A percentile compares a stretch with the other conserved stretches of the same genome.
These are phyloP conservation scores for Cutaneotrichosporon cutaneum DNA, from an alignment of 1,284 basidiomycete species.

Conservation along the genomic window DNA sequence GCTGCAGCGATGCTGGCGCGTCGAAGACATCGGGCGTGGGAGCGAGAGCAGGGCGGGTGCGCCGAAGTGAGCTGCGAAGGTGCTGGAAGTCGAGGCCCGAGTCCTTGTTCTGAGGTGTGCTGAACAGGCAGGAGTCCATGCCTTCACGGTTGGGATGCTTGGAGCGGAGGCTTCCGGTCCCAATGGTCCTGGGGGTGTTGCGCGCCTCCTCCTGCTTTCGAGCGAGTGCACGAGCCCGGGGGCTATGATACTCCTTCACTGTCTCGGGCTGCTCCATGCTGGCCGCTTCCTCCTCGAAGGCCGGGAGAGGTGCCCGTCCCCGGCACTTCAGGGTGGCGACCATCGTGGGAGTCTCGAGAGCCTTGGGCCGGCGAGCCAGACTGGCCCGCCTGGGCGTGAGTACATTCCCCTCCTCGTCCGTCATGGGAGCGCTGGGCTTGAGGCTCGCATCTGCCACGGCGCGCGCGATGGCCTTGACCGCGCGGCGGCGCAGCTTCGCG, in stretches of 20 bases:
- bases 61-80: neutral
- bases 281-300: neutral
- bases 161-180: neutral
- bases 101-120: neutral
- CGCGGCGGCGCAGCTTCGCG: neutral
- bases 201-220: neutral
- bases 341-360: neutral
- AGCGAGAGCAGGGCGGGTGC: neutral
- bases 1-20: neutral
- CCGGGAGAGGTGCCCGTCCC: neutral
- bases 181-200: neutral
- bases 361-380: neutral
- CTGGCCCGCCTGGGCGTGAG: neutral
- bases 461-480: neutral
- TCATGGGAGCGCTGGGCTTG: neutral
- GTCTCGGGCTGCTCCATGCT: neutral
- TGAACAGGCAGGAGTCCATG: too few species aligned
- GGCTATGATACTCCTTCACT: neutral
- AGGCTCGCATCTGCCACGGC: neutral
- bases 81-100: neutral
- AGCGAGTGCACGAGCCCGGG: neutral
- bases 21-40: neutral
- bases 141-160: neutral
- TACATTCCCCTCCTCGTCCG: neutral
- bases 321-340: neutral